Conservation (phyloP, 2,329 filamentous ascomycete species). For the Aspergillus candidus region DNA sequence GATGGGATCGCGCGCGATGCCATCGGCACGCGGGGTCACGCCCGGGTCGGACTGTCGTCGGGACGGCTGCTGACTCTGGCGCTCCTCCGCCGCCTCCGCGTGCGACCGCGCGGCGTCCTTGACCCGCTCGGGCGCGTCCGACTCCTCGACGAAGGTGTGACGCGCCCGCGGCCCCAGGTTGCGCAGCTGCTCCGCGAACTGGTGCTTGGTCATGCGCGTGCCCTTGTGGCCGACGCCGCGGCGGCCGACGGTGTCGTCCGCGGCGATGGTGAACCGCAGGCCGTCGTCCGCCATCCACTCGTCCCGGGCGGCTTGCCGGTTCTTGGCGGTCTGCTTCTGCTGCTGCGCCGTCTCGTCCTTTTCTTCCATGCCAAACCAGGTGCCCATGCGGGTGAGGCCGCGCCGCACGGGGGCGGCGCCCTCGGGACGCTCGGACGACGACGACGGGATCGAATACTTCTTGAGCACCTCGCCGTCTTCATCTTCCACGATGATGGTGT, state of each 20-base stretch:
- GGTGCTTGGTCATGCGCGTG: slow-evolving; percentile 57
- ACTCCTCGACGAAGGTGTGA: slow-evolving; percentile 40
- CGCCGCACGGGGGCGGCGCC: slow-evolving; percentile 42
- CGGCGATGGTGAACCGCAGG: slow-evolving; percentile 57
- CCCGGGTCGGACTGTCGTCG: slow-evolving; percentile 17
- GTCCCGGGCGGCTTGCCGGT: slow-evolving; percentile 20
- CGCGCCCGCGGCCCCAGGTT: slow-evolving; percentile 55
- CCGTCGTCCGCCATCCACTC: slow-evolving; percentile 43
- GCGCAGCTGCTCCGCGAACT: slow-evolving; percentile 59
- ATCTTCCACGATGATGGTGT: slow-evolving; percentile 65
- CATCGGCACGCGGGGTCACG: slow-evolving; percentile 11
- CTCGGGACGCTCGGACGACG: slow-evolving; percentile 18
- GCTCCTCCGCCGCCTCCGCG: slow-evolving; percentile 23
- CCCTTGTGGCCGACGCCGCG: slow-evolving; percentile 43
- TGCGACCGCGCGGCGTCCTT: slow-evolving; percentile 30
- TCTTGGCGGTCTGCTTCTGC: no score
- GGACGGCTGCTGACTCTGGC: slow-evolving; percentile 16
- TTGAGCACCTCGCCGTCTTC: slow-evolving; percentile 64
- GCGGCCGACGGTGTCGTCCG: slow-evolving; percentile 31
- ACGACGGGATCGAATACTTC: slow-evolving; percentile 57
- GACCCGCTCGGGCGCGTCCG: slow-evolving; percentile 35
- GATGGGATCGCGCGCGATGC: no score
- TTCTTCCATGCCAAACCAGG: slow-evolving; percentile 45
- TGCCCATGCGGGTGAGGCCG: slow-evolving; percentile 54
- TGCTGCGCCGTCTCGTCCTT: slow-evolving; percentile 25